These are phyloP conservation scores for Ilex paraguariensis DNA, from an alignment of 305 asterid genomes.

Conservation along the genomic window DNA sequence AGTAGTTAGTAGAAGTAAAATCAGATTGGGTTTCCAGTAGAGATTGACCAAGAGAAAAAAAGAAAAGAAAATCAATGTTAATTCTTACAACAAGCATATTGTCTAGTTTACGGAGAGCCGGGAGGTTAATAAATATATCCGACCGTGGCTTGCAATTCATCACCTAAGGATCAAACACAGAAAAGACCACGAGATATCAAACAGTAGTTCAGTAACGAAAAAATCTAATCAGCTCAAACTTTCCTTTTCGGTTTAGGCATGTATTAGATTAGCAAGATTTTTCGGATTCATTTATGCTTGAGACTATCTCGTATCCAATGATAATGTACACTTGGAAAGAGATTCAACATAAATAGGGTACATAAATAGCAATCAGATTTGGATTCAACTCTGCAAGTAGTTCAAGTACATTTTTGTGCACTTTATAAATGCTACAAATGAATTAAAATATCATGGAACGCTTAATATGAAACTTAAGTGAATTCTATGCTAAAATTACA, in stretches of 20 bases:
- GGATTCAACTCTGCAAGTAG: too few species aligned
- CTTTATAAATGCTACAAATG: too few species aligned
- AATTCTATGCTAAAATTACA: neutral
- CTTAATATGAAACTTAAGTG: neutral
- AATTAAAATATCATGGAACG: neutral
- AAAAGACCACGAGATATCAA: constrained; percentile 2
- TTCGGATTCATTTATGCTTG: neutral
- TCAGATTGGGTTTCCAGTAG: neutral
- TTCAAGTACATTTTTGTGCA: too few species aligned
- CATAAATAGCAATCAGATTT: neutral
- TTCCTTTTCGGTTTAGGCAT: neutral
- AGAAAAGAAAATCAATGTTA: neutral
- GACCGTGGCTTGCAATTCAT: constrained; percentile 75
- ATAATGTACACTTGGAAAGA: neutral
- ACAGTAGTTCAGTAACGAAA: neutral
- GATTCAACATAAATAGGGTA: neutral
- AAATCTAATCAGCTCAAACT: neutral
- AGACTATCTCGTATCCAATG: too few species aligned
- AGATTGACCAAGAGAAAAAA: neutral
- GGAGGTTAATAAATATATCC: constrained; percentile 71
- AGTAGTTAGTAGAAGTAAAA: neutral
- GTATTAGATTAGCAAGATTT: neutral
- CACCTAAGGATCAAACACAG: constrained; percentile 36
- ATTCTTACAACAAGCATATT: constrained; percentile 79
- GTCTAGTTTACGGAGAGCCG: constrained; percentile 92